These are phyloP conservation scores for Candida hungchunana DNA, from an alignment of 805 yeast genomes.

Conservation along the genomic window DNA sequence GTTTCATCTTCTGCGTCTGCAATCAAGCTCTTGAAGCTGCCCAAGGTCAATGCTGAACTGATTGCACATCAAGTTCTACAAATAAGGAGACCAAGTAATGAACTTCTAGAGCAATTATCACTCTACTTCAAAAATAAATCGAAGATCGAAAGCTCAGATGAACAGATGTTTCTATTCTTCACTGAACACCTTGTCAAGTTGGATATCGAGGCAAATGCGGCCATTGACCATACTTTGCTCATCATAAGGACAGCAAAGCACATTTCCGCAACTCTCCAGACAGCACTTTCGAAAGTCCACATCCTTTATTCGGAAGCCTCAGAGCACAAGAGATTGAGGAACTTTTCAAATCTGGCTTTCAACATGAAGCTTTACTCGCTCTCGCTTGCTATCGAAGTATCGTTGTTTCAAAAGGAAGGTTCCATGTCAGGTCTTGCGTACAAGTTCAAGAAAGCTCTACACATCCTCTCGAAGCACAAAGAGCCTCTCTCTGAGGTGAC, in stretches of 20 bases:
- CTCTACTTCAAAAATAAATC: conserved; percentile 1
- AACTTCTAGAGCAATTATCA: conserved; percentile 12
- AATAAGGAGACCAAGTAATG: conserved; percentile 16
- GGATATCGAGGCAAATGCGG: neutral
- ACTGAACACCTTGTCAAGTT: conserved; percentile 7
- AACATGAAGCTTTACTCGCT: conserved; percentile 29
- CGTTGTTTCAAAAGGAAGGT: conserved; percentile 16
- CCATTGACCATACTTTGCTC: conserved; percentile 6
- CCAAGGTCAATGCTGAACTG: conserved; percentile 13
- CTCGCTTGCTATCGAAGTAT: conserved; percentile 26
- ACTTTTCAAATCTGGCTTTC: conserved; percentile 42
- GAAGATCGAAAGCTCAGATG: neutral
- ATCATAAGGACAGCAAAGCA: neutral
- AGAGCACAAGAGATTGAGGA: conserved; percentile 38
- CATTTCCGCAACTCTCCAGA: conserved; percentile 10
- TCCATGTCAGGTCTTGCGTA: conserved; percentile 20
- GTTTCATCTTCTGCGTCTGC: conserved; percentile 3
- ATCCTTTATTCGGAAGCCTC: conserved; percentile 20
- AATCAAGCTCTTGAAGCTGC: conserved; percentile 13
- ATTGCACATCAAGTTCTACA: conserved; percentile 13
- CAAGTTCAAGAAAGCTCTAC: conserved; percentile 34
- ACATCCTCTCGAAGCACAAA: conserved; percentile 22
- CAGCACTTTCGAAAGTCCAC: conserved; percentile 16
- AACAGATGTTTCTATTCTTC: conserved; percentile 3
- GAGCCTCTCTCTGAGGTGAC: neutral